A percentile compares a stretch with the other conserved stretches of the same genome.
Conservation (phyloP, 2,329 filamentous ascomycete genomes). For the Phialophora expanda region DNA sequence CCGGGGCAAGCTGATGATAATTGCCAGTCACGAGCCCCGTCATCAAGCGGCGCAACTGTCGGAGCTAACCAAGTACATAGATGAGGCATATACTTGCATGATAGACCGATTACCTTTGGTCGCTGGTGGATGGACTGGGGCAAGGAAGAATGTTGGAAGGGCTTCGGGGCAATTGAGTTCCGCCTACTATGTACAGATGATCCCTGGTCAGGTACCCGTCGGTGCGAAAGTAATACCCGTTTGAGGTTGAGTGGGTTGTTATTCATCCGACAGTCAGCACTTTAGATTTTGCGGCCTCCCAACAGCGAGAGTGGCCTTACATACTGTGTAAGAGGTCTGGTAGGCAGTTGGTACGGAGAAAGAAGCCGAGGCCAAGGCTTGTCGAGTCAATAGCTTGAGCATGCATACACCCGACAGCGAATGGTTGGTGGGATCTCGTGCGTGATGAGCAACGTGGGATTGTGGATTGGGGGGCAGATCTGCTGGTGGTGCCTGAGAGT, state of each 20-base stretch:
- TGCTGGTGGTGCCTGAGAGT: neutral
- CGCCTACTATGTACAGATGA: neutral
- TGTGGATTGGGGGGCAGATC: slow-evolving; percentile 5
- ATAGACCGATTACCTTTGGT: neutral
- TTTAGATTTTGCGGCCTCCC: neutral
- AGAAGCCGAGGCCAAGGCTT: no score
- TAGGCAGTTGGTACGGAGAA: neutral
- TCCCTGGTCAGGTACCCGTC: slow-evolving; percentile 10
- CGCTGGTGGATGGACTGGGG: neutral
- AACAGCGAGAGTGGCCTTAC: neutral
- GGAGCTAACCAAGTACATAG: neutral
- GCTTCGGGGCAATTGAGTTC: neutral
- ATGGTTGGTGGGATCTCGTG: no score
- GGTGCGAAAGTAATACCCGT: slow-evolving; percentile 10
- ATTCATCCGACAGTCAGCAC: slow-evolving; percentile 20
- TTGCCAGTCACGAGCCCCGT: neutral
- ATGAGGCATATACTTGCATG: neutral
- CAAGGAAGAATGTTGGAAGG: neutral
- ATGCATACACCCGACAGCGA: no score
- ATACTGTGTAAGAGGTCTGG: neutral
- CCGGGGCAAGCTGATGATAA: neutral
- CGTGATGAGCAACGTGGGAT: slow-evolving; percentile 11
- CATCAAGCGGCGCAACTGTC: neutral
- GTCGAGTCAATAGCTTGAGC: no score
- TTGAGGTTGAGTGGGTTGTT: slow-evolving; percentile 13